A percentile compares a stretch with the other conserved stretches of the same genome.
Evolutionary conservation across 306 rosid species (phyloP).

Genomic region (Acacia confusa): DNA sequence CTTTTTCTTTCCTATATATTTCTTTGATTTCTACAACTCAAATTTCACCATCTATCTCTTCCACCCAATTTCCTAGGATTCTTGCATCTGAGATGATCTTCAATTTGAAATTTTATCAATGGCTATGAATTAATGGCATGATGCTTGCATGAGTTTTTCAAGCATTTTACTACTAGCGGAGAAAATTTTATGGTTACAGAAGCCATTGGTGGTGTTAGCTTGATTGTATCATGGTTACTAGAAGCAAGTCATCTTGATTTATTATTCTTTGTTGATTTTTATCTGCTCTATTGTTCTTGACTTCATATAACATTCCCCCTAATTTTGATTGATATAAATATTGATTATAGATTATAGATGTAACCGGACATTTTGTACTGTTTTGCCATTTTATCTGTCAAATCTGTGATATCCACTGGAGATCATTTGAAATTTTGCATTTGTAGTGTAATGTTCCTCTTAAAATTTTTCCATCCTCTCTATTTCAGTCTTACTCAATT

Average conservation of each 20-base stretch:
- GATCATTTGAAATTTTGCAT: neutral
- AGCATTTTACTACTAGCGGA: neutral
- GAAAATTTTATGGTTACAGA: neutral
- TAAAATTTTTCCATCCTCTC: neutral
- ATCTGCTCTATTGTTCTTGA: neutral
- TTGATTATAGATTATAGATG: neutral
- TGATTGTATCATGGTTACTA: neutral
- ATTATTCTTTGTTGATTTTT: neutral
- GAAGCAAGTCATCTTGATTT: neutral
- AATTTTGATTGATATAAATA: neutral
- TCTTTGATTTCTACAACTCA: neutral
- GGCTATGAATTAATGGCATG: neutral
- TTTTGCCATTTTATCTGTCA: neutral
- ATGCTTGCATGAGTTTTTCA: neutral
- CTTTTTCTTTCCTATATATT: neutral
- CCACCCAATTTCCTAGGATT: neutral
- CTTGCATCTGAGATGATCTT: neutral
- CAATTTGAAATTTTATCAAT: neutral
- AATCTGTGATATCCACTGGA: neutral
- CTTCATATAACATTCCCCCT: neutral
- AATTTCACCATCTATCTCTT: neutral
- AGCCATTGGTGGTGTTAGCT: neutral
- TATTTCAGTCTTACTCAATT: neutral
- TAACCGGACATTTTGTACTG: neutral
- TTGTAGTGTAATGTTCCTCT: neutral